Conservation (phyloP, 371 early-diverging fungal species). For the Mortierella sp. region DNA sequence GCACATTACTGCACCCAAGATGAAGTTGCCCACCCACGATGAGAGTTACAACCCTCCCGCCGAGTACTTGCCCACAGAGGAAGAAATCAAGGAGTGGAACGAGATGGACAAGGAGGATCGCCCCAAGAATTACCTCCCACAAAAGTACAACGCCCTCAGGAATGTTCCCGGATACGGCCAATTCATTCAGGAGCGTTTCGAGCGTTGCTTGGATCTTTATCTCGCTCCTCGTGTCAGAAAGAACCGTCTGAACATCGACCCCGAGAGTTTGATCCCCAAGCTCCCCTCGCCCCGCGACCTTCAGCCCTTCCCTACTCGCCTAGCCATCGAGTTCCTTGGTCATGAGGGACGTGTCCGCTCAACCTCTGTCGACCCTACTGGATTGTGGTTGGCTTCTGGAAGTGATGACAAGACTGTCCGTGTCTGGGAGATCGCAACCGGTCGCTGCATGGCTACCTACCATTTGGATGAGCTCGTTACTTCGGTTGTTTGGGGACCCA, state of each 20-base stretch:
- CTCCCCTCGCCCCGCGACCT: slow-evolving; percentile 97
- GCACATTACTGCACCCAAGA: slow-evolving; percentile 95
- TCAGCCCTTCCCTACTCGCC: slow-evolving; percentile 92
- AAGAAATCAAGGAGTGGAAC: slow-evolving; percentile 86
- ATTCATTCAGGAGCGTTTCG: slow-evolving; percentile 94
- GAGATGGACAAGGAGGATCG: slow-evolving; percentile 85
- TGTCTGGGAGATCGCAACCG: slow-evolving; percentile 93
- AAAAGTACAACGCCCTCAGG: slow-evolving; percentile 86
- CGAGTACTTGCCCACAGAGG: slow-evolving; percentile 91
- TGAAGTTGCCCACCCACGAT: slow-evolving; percentile 89
- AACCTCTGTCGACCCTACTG: slow-evolving; percentile 91
- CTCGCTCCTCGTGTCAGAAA: slow-evolving; percentile 93
- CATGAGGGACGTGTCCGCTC: slow-evolving; percentile 86
- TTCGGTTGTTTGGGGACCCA: slow-evolving; percentile 93
- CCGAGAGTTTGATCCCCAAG: slow-evolving; percentile 94
- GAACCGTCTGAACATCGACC: slow-evolving; percentile 90
- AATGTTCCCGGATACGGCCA: slow-evolving; percentile 88
- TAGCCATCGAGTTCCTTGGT: slow-evolving; percentile 85
- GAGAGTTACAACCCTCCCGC: slow-evolving; percentile 98
- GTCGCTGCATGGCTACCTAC: slow-evolving; percentile 87
- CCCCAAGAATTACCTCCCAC: slow-evolving; percentile 86
- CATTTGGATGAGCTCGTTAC: slow-evolving; percentile 77
- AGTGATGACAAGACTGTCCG: slow-evolving; percentile 91
- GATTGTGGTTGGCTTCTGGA: slow-evolving; percentile 90
- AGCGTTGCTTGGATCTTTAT: slow-evolving; percentile 96